Evolutionary conservation across 257 asterid species (phyloP), one percentile per base, ranked within the genome.

Genomic region (Nicotiana tabacum): DNA sequence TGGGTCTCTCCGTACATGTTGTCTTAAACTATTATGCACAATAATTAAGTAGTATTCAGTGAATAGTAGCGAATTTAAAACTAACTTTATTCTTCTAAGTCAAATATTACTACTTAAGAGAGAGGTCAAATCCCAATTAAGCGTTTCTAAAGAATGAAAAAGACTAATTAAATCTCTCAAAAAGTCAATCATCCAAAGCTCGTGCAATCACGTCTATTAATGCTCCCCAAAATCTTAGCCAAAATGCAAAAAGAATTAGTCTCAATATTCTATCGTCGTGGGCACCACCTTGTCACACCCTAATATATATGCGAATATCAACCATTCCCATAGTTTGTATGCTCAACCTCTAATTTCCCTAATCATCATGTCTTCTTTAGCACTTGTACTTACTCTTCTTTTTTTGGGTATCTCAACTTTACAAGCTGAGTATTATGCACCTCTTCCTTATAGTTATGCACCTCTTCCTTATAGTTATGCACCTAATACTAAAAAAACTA

Each of bases 161-260:
- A n/a, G 37, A 6, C 12, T 46, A 24, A 2, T 21, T 48, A 24
- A 1, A 43, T 70, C 78, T 43, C 78, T 21, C 78, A 43, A 32
- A 82, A 84, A 91, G 89, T 83, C 86, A 84, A 85, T 61, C 51
- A 61, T 37, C 82, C 66, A 32, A 48, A 69, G 80, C 88, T 91
- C 93, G 96, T 91, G 94, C 92, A 35, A 87, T 82, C 96, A 91
- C 93, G 92, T 91, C 91, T 86, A 21, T 67, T 65, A 33, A 13
- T 65, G 76, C 62, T 11, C 70, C 4, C 87, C 84, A 82, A 62
- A 86, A 57, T 60, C 76, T 81, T 80, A 56, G 84, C 81, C 84
- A 68, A 70, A 81, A 64, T 15, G 60, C 70, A 7, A 46, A 72
- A 81, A 65, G 88, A 89, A 84, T 78, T 80, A 77, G 62, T 87